Percentiles rank a stretch among this genome's conserved stretches.
Conservation (phyloP, 371 early-diverging fungal species). For the Conidiobolus incongruus region DNA sequence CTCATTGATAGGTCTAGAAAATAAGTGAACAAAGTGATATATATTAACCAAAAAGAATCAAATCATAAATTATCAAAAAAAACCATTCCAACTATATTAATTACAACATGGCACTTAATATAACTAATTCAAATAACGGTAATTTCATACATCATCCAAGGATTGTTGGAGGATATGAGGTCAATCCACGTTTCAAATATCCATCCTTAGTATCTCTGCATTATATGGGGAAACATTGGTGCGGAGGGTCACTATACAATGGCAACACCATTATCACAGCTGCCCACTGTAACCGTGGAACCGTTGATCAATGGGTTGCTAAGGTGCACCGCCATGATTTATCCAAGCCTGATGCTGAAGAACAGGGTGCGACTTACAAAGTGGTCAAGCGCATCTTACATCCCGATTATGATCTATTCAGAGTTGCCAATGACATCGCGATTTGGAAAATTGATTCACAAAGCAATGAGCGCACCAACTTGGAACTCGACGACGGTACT, state of each 20-base stretch:
- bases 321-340: slow-evolving; percentile 1
- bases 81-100: too few relatives aligned
- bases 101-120: too few relatives aligned
- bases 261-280: slow-evolving; percentile 1
- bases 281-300: slow-evolving; percentile 1
- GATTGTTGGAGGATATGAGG: slow-evolving; percentile 2
- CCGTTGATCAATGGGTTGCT: not conserved
- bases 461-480: too few relatives aligned
- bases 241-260: not conserved
- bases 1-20: too few relatives aligned
- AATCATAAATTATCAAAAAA: too few relatives aligned
- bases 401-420: not conserved
- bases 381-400: not conserved
- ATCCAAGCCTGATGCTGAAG: not conserved
- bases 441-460: not conserved
- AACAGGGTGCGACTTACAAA: not conserved
- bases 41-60: too few relatives aligned
- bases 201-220: not conserved
- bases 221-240: not conserved
- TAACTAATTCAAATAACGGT: too few relatives aligned
- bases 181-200: not conserved
- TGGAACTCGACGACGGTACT: not conserved
- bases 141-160: too few relatives aligned
- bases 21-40: too few relatives aligned
- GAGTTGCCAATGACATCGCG: not conserved